phyloP scores from a whole-genome alignment of 1,284 basidiomycete species.

The Pascua sp. region DNA sequence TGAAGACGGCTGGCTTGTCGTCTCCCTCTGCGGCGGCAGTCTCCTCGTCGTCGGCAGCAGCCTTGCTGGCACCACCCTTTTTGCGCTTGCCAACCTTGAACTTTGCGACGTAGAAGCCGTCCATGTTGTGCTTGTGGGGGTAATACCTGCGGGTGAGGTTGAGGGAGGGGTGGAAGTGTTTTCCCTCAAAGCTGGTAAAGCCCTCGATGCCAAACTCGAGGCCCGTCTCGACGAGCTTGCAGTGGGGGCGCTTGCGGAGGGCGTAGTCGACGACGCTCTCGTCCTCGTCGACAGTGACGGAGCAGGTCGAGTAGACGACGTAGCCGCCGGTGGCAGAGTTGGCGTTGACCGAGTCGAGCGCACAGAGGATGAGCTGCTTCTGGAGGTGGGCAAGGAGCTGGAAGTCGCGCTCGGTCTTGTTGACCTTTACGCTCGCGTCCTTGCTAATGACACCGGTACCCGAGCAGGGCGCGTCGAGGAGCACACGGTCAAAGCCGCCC shows the following conservation, averaged over 20 bases:
- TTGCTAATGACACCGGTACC: conserved; percentile 99
- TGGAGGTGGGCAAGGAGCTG: conserved; percentile 91
- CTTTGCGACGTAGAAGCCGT: conserved; percentile 98
- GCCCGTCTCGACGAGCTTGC: conserved; percentile 87
- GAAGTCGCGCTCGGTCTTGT: conserved; percentile 97
- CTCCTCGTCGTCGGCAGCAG: conserved; percentile 22
- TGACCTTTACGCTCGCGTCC: conserved; percentile 94
- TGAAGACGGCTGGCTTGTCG: conserved; percentile 28
- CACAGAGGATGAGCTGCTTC: conserved; percentile 97
- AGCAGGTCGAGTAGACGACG: conserved; percentile 98
- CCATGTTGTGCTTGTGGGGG: conserved; percentile 60
- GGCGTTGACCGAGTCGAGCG: conserved; percentile 91
- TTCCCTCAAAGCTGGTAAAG: conserved; percentile 84
- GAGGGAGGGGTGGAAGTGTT: conserved; percentile 76
- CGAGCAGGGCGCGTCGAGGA: conserved; percentile 95
- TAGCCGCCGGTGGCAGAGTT: conserved; percentile 88
- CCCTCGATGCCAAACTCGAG: conserved; percentile 91
- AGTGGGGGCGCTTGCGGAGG: conserved; percentile 92
- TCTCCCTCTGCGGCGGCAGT: conserved; percentile 9
- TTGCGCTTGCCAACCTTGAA: conserved; percentile 80
- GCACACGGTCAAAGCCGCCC: conserved; percentile 94
- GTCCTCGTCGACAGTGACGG: conserved; percentile 97
- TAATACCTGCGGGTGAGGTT: conserved; percentile 69
- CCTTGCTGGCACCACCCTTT: conserved; percentile 52
- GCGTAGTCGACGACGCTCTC: conserved; percentile 98